Conservation (phyloP, 306 rosid species). For the Acacia acuminata region DNA sequence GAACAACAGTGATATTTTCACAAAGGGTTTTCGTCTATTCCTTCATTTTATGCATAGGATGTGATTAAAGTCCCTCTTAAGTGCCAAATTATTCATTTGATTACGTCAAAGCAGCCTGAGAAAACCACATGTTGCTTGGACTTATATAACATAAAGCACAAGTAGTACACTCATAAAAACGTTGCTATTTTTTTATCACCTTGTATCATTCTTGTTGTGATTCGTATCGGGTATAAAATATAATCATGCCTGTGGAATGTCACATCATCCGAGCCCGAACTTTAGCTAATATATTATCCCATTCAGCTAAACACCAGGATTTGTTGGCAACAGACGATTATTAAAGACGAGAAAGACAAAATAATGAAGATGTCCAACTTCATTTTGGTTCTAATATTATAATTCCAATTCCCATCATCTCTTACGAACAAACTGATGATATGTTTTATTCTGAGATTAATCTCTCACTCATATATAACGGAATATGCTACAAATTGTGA, state of each 20-base stretch:
- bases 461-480: neutral
- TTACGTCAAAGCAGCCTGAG: neutral
- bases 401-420: neutral
- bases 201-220: slow-evolving; percentile 7
- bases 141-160: neutral
- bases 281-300: neutral
- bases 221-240: neutral
- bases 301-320: slow-evolving; percentile 2
- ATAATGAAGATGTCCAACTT: neutral
- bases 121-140: neutral
- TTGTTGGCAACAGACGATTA: neutral
- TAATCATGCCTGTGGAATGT: neutral
- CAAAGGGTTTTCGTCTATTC: slow-evolving; percentile 18
- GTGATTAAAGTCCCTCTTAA: neutral
- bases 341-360: neutral
- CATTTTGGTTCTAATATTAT: neutral
- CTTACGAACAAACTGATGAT: neutral
- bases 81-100: neutral
- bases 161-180: neutral
- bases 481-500: neutral
- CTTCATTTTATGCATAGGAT: slow-evolving; percentile 11
- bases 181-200: neutral
- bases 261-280: neutral
- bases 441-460: neutral
- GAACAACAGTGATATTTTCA: slow-evolving; percentile 17